phyloP scores from a whole-genome alignment of 306 rosid species.

The Hippophae tibetana region DNA sequence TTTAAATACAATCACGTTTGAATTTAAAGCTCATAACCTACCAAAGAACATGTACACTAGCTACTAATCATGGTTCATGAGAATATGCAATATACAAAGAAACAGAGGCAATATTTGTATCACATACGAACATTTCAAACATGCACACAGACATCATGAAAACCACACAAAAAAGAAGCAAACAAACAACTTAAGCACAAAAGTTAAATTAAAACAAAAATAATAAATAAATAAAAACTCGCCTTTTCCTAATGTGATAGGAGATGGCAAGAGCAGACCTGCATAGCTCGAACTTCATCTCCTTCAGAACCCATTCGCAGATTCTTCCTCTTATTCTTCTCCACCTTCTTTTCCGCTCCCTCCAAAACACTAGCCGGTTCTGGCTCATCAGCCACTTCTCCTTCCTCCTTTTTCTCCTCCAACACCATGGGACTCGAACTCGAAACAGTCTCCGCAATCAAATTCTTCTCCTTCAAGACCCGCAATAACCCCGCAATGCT shows the following conservation, averaged over 20 bases:
- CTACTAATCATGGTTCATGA: too few relatives aligned
- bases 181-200: too few relatives aligned
- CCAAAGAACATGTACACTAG: too few relatives aligned
- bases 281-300: constrained; percentile 62
- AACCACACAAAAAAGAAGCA: too few relatives aligned
- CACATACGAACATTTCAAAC: too few relatives aligned
- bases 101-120: too few relatives aligned
- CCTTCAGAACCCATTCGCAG: constrained; percentile 76
- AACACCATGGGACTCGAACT: constrained; percentile 29
- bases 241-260: constrained; percentile 38
- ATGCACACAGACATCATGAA: too few relatives aligned
- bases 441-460: constrained; percentile 46
- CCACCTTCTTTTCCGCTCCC: constrained; percentile 7
- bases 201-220: not conserved
- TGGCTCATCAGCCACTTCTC: constrained; percentile 8
- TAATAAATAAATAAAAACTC: constrained; percentile 22
- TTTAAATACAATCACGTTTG: too few relatives aligned
- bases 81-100: too few relatives aligned
- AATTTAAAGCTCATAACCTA: too few relatives aligned
- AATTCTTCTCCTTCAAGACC: constrained; percentile 53
- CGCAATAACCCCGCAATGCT: constrained; percentile 43
- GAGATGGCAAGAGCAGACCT: constrained; percentile 52
- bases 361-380: constrained; percentile 20
- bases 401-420: constrained; percentile 37
- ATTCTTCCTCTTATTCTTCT: constrained; percentile 16